Conservation (phyloP, 2,329 filamentous ascomycete genomes). For the Fusarium abutilonis region DNA sequence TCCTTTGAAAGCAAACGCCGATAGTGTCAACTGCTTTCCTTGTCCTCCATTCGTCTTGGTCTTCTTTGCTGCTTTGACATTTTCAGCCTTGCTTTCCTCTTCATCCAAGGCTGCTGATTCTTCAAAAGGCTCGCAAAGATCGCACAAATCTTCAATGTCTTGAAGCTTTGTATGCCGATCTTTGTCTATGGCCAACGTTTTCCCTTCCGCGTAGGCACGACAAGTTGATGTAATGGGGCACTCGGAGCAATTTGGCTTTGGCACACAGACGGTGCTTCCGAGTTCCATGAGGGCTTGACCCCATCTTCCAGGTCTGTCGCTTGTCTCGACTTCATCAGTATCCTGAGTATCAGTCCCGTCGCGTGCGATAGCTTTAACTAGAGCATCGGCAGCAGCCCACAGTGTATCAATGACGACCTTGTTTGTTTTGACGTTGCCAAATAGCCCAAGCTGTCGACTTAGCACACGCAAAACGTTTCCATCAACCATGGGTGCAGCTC, state of each 20-base stretch:
- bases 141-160: slow-evolving; percentile 64
- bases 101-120: slow-evolving; percentile 46
- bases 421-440: slow-evolving; percentile 66
- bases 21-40: slow-evolving; percentile 46
- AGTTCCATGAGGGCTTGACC: slow-evolving; percentile 74
- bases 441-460: slow-evolving; percentile 67
- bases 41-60: slow-evolving; percentile 13
- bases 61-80: slow-evolving; percentile 27
- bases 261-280: slow-evolving; percentile 69
- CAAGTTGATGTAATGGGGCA: slow-evolving; percentile 64
- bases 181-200: slow-evolving; percentile 41
- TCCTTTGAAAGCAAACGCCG: slow-evolving; percentile 51
- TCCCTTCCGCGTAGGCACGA: slow-evolving; percentile 61
- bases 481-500: slow-evolving; percentile 68
- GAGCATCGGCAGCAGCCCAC: slow-evolving; percentile 66
- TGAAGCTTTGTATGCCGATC: slow-evolving; percentile 30
- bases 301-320: slow-evolving; percentile 67
- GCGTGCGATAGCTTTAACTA: slow-evolving; percentile 62
- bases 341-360: slow-evolving; percentile 46
- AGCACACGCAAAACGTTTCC: slow-evolving; percentile 71
- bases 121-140: slow-evolving; percentile 59
- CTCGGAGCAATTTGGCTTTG: slow-evolving; percentile 64
- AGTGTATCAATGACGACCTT: slow-evolving; percentile 62
- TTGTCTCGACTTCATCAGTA: slow-evolving; percentile 48
- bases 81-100: slow-evolving; percentile 7